Evolutionary conservation across 23 red algal genomes (phyloP), one percentile per base, ranked within the genome.

Genomic region (Gracilaria domingensis): DNA sequence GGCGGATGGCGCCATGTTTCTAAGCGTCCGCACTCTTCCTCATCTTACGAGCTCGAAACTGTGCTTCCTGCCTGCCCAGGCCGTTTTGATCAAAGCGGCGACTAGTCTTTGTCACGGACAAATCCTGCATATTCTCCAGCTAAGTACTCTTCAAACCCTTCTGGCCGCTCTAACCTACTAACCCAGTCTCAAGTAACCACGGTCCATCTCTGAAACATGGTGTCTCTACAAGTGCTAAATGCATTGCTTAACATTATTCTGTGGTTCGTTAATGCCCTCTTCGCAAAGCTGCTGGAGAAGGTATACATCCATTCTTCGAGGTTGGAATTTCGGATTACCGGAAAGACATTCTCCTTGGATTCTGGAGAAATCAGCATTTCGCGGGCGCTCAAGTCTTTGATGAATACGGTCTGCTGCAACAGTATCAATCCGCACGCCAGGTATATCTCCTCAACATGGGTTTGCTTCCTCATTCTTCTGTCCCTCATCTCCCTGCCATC

Each of bases 391-490:
- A 69, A 69, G 33, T 36, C 64, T 0, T 11, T 69, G 64, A 28
- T 69, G 28, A 69, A 69, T 18, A 37, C 17, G 16, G 9, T 69
- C 64, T 69, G 8, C 16, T 69, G 64, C 38, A 28, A 69, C 64
- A 69, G 2, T 20, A 69, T 69, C 64, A 69, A 69, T 20, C 64
- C 29, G 11, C 36, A 34, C 17, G 30, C 14, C 4, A 69, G 29
- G 11, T 69, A 69, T 14, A 69, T 69, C 26, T 69, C 64, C 8
- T 69, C 64, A 69, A 18, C 64, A 69, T 69, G 64, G 64, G 64
- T 69, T 18, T 69, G 26, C 16, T 69, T 69, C 9, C 79, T 82
- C 17, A 60, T 82, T 24, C 50, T 82, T 12, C 79, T 82, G 23
- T 65, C 61, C 21, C 36, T 82, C 1, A 65, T 65, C 20, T 65